Evolutionary conservation across 169 alveolate genomes (phyloP).

Genomic region (Cyclospora cayetanensis): DNA sequence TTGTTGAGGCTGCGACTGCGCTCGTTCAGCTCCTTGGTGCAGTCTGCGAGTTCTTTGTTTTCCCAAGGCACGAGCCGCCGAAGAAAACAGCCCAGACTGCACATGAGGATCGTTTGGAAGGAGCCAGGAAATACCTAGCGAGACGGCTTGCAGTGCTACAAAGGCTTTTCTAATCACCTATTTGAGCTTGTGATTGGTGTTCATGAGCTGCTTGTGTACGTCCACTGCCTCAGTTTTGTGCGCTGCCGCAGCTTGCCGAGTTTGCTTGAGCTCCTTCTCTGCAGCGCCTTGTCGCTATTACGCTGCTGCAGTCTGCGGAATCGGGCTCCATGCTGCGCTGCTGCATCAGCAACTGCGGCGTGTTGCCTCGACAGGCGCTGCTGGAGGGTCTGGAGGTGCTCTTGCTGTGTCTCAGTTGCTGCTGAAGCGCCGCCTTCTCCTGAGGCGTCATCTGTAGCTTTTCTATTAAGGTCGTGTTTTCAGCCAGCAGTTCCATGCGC

Average conservation of each 20-base stretch:
- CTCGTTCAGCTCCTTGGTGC: conserved; percentile 8
- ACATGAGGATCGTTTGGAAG: background rate
- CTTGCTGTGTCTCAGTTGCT: background rate
- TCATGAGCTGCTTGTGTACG: conserved; percentile 20
- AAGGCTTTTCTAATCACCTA: no score
- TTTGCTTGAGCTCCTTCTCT: background rate
- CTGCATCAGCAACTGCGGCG: conserved; percentile 28
- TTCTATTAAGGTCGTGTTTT: conserved; percentile 42
- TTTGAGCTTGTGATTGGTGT: conserved; percentile 31
- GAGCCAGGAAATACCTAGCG: background rate
- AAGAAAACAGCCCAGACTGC: no score
- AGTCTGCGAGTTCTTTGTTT: conserved; percentile 26
- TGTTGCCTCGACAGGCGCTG: conserved; percentile 33
- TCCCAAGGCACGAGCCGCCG: no score
- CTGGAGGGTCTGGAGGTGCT: conserved; percentile 8
- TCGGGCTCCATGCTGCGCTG: background rate
- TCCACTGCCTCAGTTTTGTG: conserved; percentile 18
- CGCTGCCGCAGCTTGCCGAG: conserved; percentile 31
- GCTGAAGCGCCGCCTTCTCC: conserved; percentile 28
- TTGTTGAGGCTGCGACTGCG: conserved; percentile 3
- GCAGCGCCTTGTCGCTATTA: background rate
- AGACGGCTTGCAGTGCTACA: background rate
- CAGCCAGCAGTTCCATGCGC: conserved; percentile 40
- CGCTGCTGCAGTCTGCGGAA: background rate
- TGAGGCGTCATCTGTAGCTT: conserved; percentile 39